A percentile compares a stretch with the other conserved stretches of the same genome.
Evolutionary conservation across 2,329 filamentous ascomycete species (phyloP).

Genomic region (Cladophialophora yegresii): DNA sequence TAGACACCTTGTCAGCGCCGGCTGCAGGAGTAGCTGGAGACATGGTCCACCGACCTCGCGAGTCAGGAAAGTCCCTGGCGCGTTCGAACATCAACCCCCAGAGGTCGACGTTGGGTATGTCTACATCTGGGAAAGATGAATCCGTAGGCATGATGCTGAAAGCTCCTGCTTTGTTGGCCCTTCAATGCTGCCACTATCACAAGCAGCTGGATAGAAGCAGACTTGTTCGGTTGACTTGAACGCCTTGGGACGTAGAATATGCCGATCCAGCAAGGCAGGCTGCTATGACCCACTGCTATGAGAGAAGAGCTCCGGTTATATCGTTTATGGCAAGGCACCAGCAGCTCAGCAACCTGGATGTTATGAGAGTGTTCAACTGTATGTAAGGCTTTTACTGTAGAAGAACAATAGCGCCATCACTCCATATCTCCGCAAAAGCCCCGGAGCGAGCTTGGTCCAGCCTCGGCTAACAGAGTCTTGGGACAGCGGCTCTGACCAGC

Average conservation of each 20-base stretch:
- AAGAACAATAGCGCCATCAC: not conserved
- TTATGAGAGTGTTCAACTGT: not conserved
- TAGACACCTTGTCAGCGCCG: not conserved
- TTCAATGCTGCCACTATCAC: not conserved
- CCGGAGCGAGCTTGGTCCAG: not conserved
- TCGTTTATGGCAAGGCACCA: not conserved
- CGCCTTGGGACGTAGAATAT: not conserved
- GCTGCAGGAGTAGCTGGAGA: not conserved
- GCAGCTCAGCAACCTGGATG: not conserved
- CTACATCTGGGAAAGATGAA: constrained; percentile 64
- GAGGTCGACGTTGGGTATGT: constrained; percentile 73
- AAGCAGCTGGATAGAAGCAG: not conserved
- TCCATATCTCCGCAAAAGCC: not conserved
- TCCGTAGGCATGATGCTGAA: constrained; percentile 64
- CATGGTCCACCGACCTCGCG: constrained; percentile 24
- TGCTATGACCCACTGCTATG: not conserved
- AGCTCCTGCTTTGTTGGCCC: not conserved
- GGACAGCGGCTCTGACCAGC: not conserved
- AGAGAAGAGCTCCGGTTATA: not conserved
- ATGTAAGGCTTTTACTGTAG: not conserved
- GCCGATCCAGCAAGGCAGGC: not conserved
- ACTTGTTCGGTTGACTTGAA: not conserved
- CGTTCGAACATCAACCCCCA: constrained; percentile 62
- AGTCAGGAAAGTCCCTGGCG: constrained; percentile 33
- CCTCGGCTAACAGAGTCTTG: not conserved